A percentile compares a stretch with the other conserved stretches of the same genome.
Conservation (phyloP, 2,329 filamentous ascomycete genomes). For the Juglanconis juglandina region DNA sequence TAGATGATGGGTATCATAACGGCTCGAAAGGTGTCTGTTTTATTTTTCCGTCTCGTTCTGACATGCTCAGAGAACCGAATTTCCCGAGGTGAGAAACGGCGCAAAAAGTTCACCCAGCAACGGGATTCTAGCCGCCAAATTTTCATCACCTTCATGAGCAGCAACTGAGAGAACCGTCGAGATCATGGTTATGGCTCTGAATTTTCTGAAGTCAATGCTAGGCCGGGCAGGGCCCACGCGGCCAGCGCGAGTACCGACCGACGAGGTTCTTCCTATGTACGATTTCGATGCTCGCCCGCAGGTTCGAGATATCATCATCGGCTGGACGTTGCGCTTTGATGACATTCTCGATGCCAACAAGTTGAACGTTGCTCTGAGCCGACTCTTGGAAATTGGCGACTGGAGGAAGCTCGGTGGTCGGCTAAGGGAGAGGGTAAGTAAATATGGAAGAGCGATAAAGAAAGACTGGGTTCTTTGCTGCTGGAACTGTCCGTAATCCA, state of each 20-base stretch:
- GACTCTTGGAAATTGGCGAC: slow-evolving; percentile 36
- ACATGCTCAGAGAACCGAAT: not conserved
- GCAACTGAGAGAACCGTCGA: not conserved
- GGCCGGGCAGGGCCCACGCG: not conserved
- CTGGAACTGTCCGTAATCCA: not conserved
- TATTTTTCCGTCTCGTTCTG: not conserved
- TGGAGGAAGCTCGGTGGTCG: slow-evolving; percentile 47
- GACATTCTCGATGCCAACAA: slow-evolving; percentile 40
- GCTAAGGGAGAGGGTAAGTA: slow-evolving; percentile 35
- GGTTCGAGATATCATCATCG: slow-evolving; percentile 26
- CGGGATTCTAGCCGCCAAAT: not conserved
- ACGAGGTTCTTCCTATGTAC: slow-evolving; percentile 31
- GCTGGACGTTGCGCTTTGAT: slow-evolving; percentile 35
- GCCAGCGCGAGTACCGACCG: slow-evolving; percentile 20
- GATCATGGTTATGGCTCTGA: not conserved
- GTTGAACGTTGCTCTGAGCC: slow-evolving; percentile 32
- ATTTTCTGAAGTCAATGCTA: not conserved
- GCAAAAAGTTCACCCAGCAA: not conserved
- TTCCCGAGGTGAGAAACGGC: not conserved
- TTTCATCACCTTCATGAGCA: not conserved
- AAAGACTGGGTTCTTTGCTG: slow-evolving; percentile 10
- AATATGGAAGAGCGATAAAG: no score
- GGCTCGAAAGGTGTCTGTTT: not conserved
- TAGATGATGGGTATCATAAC: no score
- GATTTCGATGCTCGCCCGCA: slow-evolving; percentile 29